phyloP scores from a whole-genome alignment of 2,329 filamentous ascomycete species.

The Beauveria bassiana region DNA sequence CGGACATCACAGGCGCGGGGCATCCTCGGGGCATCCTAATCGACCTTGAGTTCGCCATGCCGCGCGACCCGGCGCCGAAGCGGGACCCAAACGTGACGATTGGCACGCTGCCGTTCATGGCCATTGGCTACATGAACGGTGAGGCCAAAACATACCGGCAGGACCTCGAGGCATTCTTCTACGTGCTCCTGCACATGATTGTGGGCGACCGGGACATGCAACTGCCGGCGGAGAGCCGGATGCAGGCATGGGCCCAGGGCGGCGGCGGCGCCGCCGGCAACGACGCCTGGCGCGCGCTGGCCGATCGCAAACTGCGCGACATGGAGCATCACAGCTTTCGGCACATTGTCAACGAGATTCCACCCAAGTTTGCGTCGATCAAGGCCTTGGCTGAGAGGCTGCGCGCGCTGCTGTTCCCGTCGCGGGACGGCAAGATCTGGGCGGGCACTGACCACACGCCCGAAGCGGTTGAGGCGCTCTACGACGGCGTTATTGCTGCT shows the following conservation, averaged over 20 bases:
- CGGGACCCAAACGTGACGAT: background rate
- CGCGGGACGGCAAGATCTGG: background rate
- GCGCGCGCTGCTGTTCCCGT: background rate
- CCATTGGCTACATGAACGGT: constrained; percentile 16
- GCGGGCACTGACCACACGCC: constrained; percentile 31
- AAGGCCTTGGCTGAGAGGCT: background rate
- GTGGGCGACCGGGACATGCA: constrained; percentile 5
- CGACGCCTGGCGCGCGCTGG: background rate
- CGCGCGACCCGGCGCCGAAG: constrained; percentile 8
- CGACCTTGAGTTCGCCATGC: constrained; percentile 15
- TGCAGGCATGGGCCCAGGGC: background rate
- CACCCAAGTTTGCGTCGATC: background rate
- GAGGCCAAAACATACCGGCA: constrained; percentile 17
- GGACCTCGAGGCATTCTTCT: constrained; percentile 23
- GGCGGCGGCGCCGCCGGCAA: background rate
- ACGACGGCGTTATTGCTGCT: background rate
- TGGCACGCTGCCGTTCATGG: constrained; percentile 13
- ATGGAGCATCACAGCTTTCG: background rate
- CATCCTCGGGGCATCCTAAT: constrained; percentile 14
- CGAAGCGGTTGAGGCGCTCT: background rate
- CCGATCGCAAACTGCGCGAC: background rate
- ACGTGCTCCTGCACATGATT: constrained; percentile 15
- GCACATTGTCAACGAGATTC: background rate
- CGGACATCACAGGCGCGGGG: background rate
- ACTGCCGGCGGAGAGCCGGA: background rate